Percentiles rank a stretch among this genome's conserved stretches.
Conservation (phyloP, 768 basidiomycete genomes). For the Sutorius australiensis region DNA sequence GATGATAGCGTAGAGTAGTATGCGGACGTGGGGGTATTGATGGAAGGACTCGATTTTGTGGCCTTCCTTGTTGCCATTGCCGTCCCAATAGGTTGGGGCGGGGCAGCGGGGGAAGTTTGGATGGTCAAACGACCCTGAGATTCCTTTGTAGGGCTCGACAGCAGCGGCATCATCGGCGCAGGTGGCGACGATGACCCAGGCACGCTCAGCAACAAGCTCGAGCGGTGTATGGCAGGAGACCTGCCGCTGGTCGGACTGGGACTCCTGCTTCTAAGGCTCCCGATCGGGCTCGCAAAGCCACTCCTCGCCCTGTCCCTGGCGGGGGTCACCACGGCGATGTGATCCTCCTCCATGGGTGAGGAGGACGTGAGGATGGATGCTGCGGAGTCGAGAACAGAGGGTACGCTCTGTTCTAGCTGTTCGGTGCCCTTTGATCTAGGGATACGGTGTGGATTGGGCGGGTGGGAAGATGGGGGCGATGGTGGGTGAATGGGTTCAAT, state of each 20-base stretch:
- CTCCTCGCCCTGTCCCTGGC: slow-evolving; percentile 41
- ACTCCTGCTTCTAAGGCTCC: slow-evolving; percentile 57
- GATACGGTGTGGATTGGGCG: slow-evolving; percentile 65
- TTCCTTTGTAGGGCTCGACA: slow-evolving; percentile 29
- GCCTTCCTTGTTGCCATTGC: slow-evolving; percentile 5
- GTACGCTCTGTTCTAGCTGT: slow-evolving; percentile 73
- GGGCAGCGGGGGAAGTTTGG: slow-evolving; percentile 18
- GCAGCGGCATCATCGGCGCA: slow-evolving; percentile 18
- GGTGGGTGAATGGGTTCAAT: slow-evolving; percentile 57
- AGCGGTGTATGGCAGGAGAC: slow-evolving; percentile 34
- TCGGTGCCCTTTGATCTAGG: slow-evolving; percentile 70
- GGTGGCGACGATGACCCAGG: slow-evolving; percentile 35
- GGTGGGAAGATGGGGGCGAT: slow-evolving; percentile 39
- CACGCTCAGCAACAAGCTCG: slow-evolving; percentile 48
- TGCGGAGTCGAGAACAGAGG: slow-evolving; percentile 81
- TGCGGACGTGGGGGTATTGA: slow-evolving; percentile 46
- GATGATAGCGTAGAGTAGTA: slow-evolving; percentile 43
- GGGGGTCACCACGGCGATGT: slow-evolving; percentile 64
- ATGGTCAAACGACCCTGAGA: slow-evolving; percentile 20
- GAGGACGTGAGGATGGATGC: slow-evolving; percentile 60
- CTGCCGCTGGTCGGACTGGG: slow-evolving; percentile 53
- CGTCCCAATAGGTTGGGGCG: slow-evolving; percentile 1
- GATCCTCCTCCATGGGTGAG: slow-evolving; percentile 46
- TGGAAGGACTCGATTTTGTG: slow-evolving; percentile 23
- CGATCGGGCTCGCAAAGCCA: slow-evolving; percentile 65